phyloP scores from a whole-genome alignment of 345 rosid species.

The Sisymbrium altissimum region DNA sequence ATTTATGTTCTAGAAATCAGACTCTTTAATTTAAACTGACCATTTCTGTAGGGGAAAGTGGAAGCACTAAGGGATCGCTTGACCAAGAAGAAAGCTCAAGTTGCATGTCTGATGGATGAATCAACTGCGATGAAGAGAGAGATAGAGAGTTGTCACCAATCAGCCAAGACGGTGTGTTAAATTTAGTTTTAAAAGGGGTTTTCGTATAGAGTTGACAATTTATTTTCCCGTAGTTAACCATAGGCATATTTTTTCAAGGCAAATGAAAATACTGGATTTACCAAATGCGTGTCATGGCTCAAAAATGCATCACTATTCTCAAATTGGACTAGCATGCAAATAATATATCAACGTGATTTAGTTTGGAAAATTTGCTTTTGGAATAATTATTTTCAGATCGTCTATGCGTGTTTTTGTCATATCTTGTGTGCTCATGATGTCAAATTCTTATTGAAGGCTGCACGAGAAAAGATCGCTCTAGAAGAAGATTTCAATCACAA shows the following conservation, averaged over 20 bases:
- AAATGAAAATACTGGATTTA: neutral
- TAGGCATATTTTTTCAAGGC: neutral
- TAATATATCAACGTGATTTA: neutral
- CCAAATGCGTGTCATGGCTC: conserved; percentile 5
- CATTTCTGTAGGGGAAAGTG: conserved; percentile 48
- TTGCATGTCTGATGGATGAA: conserved; percentile 58
- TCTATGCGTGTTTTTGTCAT: neutral
- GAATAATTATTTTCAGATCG: neutral
- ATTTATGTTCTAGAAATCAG: neutral
- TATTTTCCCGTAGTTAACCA: neutral
- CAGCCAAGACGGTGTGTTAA: conserved; percentile 56
- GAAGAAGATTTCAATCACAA: conserved; percentile 48
- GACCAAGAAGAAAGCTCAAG: conserved; percentile 69
- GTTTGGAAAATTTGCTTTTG: neutral
- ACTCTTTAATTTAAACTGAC: conserved; percentile 7
- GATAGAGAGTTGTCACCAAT: conserved; percentile 56
- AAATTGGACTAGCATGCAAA: conserved; percentile 2
- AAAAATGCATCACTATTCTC: neutral
- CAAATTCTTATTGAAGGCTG: conserved; percentile 53
- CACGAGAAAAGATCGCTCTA: conserved; percentile 54
- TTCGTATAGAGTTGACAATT: neutral
- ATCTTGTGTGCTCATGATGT: conserved; percentile 15
- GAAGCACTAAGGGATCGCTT: conserved; percentile 52
- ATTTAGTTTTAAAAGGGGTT: conserved; percentile 11
- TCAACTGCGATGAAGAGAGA: conserved; percentile 67